phyloP scores from a whole-genome alignment of 148 eudicot genomes.

The Nepenthes mirabilis region DNA sequence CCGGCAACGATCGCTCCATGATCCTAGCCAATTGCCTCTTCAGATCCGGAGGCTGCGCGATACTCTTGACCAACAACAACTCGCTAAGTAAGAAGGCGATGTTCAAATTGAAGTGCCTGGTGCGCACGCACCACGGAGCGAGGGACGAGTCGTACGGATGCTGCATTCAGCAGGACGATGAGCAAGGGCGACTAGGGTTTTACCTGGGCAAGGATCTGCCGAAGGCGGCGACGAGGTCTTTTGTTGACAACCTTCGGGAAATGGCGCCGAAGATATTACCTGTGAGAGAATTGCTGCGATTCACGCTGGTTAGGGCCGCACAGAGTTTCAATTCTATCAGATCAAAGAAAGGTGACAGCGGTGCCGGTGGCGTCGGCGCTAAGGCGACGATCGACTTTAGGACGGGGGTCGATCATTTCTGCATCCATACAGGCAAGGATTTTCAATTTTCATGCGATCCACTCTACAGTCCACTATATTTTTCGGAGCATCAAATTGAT shows the following conservation, averaged over 20 bases:
- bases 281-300: slow-evolving; percentile 30
- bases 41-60: slow-evolving; percentile 59
- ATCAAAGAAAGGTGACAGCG: not conserved
- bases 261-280: slow-evolving; percentile 56
- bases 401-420: slow-evolving; percentile 43
- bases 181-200: slow-evolving; percentile 41
- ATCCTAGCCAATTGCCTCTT: slow-evolving; percentile 63
- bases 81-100: slow-evolving; percentile 24
- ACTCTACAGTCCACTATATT: no score
- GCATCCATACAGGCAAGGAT: slow-evolving; percentile 30
- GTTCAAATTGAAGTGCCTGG: slow-evolving; percentile 47
- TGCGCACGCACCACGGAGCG: slow-evolving; percentile 64
- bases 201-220: slow-evolving; percentile 56
- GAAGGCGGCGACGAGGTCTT: slow-evolving; percentile 42
- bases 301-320: slow-evolving; percentile 5
- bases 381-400: slow-evolving; percentile 27
- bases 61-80: slow-evolving; percentile 50
- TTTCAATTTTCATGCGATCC: no score
- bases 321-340: not conserved
- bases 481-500: no score
- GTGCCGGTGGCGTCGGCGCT: not conserved
- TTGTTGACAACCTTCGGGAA: slow-evolving; percentile 40
- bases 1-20: slow-evolving; percentile 73
- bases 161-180: slow-evolving; percentile 59
- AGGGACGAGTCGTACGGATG: slow-evolving; percentile 49